Evolutionary conservation across 108 stramenopile species (phyloP).

Genomic region (Epithemia pelagica): DNA sequence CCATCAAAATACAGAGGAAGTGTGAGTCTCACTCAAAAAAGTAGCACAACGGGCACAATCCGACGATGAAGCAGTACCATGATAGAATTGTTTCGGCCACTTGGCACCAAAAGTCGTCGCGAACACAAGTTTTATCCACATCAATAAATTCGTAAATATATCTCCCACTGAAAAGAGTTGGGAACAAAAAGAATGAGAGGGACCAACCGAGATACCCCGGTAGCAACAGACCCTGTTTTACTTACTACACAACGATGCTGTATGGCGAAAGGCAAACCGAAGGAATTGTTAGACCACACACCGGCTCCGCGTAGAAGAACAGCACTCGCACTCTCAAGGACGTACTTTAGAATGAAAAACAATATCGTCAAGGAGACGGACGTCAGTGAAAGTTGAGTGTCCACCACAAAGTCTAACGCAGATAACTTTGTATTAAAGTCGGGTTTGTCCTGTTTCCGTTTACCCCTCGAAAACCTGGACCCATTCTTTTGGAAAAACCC

Average conservation of each 20-base stretch:
- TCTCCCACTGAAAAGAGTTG: background rate
- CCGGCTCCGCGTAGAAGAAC: no score
- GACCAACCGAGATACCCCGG: no score
- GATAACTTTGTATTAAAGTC: background rate
- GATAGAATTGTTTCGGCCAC: background rate
- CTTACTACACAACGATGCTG: background rate
- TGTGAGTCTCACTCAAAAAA: background rate
- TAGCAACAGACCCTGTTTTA: no score
- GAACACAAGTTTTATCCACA: background rate
- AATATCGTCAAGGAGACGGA: background rate
- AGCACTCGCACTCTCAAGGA: no score
- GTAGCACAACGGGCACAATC: background rate
- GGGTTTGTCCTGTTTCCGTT: background rate
- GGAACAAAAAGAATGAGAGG: background rate
- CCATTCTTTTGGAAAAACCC: background rate
- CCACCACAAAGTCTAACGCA: background rate
- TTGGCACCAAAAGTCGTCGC: slow-evolving; percentile 1
- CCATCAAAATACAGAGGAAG: background rate
- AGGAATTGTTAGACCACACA: no score
- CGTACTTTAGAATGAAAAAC: background rate
- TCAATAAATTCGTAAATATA: background rate
- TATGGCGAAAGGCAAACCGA: background rate
- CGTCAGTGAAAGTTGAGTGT: background rate
- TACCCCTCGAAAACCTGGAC: background rate
- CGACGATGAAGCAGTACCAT: background rate